A percentile compares a stretch with the other conserved stretches of the same genome.
phyloP scores from a whole-genome alignment of 2,329 filamentous ascomycete species.

The Diaporthe nobilis region DNA sequence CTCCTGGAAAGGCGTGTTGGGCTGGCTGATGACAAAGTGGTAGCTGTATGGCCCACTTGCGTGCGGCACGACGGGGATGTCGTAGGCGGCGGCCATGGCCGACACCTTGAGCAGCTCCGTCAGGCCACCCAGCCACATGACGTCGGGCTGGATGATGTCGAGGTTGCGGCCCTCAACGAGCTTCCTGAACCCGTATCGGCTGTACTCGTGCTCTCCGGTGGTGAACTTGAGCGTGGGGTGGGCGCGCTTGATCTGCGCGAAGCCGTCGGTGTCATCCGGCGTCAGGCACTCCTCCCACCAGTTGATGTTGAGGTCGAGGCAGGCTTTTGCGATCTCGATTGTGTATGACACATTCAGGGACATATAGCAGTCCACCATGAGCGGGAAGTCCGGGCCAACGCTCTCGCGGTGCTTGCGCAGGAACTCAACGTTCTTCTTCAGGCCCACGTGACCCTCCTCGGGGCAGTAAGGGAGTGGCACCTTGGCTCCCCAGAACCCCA shows the following conservation, averaged over 20 bases:
- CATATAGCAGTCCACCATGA: constrained; percentile 99
- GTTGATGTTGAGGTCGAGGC: constrained; percentile 88
- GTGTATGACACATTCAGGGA: constrained; percentile 93
- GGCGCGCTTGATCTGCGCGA: constrained; percentile 89
- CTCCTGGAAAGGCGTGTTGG: constrained; percentile 95
- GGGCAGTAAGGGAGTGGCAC: constrained; percentile 91
- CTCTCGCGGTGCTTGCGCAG: constrained; percentile 86
- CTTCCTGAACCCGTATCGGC: constrained; percentile 94
- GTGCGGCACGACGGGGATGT: constrained; percentile 95
- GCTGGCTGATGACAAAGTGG: constrained; percentile 94
- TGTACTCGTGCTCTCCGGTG: constrained; percentile 96
- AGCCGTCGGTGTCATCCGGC: constrained; percentile 93
- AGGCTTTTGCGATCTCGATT: constrained; percentile 89
- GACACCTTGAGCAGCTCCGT: constrained; percentile 93
- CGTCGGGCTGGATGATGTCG: constrained; percentile 94
- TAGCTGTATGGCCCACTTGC: constrained; percentile 95
- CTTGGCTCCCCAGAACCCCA: constrained; percentile 94
- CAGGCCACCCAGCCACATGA: constrained; percentile 97
- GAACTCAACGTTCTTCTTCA: constrained; percentile 92
- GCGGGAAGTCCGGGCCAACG: constrained; percentile 90
- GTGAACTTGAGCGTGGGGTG: constrained; percentile 95
- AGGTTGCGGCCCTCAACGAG: constrained; percentile 91
- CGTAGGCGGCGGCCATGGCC: constrained; percentile 91
- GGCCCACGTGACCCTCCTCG: constrained; percentile 84
- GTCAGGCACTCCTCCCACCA: constrained; percentile 98